Percentiles rank a stretch among this genome's conserved stretches.
Evolutionary conservation across 2,329 filamentous ascomycete species (phyloP).

Genomic region (Pestalotiopsis sp.): DNA sequence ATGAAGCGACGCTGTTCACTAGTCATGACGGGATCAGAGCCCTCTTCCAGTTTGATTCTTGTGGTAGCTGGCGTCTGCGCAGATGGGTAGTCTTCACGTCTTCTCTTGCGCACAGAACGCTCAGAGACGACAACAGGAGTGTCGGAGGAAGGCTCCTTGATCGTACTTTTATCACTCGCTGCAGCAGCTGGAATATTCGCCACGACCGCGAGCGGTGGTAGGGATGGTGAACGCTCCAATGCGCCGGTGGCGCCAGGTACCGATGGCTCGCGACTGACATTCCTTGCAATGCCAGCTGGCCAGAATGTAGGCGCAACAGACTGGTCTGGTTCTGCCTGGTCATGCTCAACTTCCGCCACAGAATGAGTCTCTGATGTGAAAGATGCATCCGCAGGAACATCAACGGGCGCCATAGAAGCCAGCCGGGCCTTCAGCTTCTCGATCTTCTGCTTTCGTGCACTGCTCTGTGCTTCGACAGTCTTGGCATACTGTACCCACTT

Average conservation of each 20-base stretch:
- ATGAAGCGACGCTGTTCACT: constrained; percentile 33
- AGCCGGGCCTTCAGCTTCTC: constrained; percentile 43
- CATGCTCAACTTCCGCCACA: not conserved
- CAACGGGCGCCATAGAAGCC: constrained; percentile 13
- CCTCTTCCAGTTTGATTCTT: constrained; percentile 47
- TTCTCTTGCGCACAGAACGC: constrained; percentile 51
- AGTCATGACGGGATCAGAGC: constrained; percentile 32
- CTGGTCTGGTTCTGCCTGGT: not conserved
- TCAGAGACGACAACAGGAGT: constrained; percentile 54
- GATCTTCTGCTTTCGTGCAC: constrained; percentile 38
- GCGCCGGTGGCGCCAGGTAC: too few species aligned
- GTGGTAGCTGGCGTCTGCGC: constrained; percentile 25
- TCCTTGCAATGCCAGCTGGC: not conserved
- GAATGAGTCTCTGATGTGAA: constrained; percentile 24
- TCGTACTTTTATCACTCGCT: constrained; percentile 4
- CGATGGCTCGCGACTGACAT: constrained; percentile 4
- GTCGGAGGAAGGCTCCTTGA: constrained; percentile 62
- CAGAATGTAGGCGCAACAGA: not conserved
- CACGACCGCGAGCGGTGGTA: constrained; percentile 33
- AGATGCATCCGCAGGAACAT: constrained; percentile 20
- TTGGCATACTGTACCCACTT: constrained; percentile 50
- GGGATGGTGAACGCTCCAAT: constrained; percentile 14
- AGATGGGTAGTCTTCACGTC: constrained; percentile 30
- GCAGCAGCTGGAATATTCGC: not conserved
- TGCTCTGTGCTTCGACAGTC: constrained; percentile 37